A percentile compares a stretch with the other conserved stretches of the same genome.
phyloP scores from a whole-genome alignment of 169 alveolate genomes.

The Cyclospora cayetanensis region DNA sequence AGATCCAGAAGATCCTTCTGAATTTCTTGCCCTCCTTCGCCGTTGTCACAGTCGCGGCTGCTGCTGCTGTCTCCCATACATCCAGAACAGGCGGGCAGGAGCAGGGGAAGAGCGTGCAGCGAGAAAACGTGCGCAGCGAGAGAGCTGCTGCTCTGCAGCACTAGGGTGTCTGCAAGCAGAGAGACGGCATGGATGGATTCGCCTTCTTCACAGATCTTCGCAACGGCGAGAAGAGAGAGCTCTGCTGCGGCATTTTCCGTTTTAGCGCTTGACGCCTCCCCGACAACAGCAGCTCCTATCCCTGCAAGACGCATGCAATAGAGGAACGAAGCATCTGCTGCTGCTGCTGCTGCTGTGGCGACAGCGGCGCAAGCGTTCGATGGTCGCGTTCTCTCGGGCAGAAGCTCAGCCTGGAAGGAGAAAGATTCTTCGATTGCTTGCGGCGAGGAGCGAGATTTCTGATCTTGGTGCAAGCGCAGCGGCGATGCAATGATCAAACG shows the following conservation, averaged over 20 bases:
- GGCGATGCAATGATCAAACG: neutral
- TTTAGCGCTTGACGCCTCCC: neutral
- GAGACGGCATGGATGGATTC: neutral
- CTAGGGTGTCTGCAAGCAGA: constrained; percentile 13
- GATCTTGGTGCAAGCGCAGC: constrained; percentile 43
- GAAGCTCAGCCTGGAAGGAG: no score
- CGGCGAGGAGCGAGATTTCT: no score
- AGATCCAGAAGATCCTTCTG: neutral
- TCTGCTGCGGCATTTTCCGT: constrained; percentile 37
- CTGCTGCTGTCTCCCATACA: neutral
- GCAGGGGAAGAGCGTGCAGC: constrained; percentile 42
- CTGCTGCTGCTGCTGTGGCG: constrained; percentile 10
- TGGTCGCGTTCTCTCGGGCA: no score
- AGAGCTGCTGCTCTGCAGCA: constrained; percentile 43
- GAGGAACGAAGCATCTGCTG: neutral
- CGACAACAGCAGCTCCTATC: neutral
- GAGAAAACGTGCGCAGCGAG: constrained; percentile 31
- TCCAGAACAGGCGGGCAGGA: constrained; percentile 14
- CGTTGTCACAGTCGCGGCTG: constrained; percentile 43
- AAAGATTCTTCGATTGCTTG: no score
- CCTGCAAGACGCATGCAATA: constrained; percentile 31
- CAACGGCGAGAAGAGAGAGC: constrained; percentile 29
- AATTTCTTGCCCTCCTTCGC: constrained; percentile 1
- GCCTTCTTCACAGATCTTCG: neutral
- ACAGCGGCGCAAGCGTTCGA: no score